These are phyloP conservation scores for Vigna radiata DNA, from an alignment of 306 rosid species.

Conservation along the genomic window DNA sequence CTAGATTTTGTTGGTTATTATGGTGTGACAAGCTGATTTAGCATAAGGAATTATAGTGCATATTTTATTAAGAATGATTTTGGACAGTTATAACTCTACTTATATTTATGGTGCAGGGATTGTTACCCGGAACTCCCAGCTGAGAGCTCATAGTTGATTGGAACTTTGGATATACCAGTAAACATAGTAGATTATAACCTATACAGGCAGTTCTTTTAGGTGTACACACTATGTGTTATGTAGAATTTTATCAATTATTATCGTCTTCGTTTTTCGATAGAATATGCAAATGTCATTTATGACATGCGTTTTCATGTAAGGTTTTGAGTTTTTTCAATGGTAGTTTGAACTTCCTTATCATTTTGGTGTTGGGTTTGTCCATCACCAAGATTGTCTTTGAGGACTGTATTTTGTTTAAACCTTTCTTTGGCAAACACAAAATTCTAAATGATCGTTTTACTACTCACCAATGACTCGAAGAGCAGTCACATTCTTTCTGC, in stretches of 20 bases:
- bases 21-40: conserved; percentile 7
- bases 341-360: conserved; percentile 24
- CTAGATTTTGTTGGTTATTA: background rate
- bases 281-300: conserved; percentile 25
- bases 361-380: background rate
- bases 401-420: background rate
- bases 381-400: background rate
- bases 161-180: conserved; percentile 26
- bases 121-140: conserved; percentile 45
- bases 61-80: background rate
- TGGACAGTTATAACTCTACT: conserved; percentile 8
- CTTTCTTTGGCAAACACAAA: conserved; percentile 2
- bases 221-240: conserved; percentile 35
- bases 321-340: conserved; percentile 37
- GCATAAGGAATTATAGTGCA: conserved; percentile 6
- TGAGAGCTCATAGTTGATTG: conserved; percentile 54
- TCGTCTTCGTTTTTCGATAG: conserved; percentile 13
- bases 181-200: conserved; percentile 24
- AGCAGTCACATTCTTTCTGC: conserved; percentile 2
- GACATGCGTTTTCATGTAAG: conserved; percentile 7
- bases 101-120: conserved; percentile 51
- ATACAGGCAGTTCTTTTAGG: conserved; percentile 18
- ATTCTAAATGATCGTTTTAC: conserved; percentile 7
- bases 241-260: conserved; percentile 25
- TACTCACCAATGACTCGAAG: background rate